Evolutionary conservation across 2,329 filamentous ascomycete genomes (phyloP).

Genomic region (Gaeumannomyces sp.): DNA sequence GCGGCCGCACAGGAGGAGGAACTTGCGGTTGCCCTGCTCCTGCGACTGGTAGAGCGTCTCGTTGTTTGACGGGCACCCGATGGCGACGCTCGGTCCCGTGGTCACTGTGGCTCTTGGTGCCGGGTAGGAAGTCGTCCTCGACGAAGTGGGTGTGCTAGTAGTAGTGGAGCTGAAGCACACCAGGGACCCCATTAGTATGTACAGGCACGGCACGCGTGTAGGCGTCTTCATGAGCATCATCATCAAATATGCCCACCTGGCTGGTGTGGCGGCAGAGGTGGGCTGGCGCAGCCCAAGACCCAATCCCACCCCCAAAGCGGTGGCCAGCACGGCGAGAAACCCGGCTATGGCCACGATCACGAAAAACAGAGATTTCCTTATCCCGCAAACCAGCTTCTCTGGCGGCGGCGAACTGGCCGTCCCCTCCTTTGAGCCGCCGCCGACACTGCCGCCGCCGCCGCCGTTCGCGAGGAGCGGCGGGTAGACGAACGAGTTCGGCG

Average conservation of each 20-base stretch:
- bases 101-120: constrained; percentile 14
- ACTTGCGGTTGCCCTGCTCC: constrained; percentile 16
- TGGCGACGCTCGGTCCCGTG: constrained; percentile 5
- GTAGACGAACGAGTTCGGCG: neutral
- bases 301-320: constrained; percentile 27
- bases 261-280: neutral
- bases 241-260: neutral
- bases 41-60: constrained; percentile 24
- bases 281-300: constrained; percentile 22
- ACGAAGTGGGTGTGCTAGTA: constrained; percentile 11
- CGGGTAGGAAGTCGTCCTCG: constrained; percentile 8
- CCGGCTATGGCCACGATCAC: constrained; percentile 22
- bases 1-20: constrained; percentile 27
- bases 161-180: neutral
- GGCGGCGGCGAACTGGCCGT: neutral
- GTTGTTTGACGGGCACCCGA: constrained; percentile 27
- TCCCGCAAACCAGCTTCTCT: constrained; percentile 21
- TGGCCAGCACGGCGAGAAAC: constrained; percentile 23
- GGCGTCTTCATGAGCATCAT: neutral
- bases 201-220: too few species aligned
- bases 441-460: neutral
- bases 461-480: neutral
- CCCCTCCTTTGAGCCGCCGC: neutral
- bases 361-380: constrained; percentile 23
- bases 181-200: neutral